Base-by-base conservation (phyloP, 495 filamentous ascomycete species). In the Aspergillus incahuasiensis region DNA sequence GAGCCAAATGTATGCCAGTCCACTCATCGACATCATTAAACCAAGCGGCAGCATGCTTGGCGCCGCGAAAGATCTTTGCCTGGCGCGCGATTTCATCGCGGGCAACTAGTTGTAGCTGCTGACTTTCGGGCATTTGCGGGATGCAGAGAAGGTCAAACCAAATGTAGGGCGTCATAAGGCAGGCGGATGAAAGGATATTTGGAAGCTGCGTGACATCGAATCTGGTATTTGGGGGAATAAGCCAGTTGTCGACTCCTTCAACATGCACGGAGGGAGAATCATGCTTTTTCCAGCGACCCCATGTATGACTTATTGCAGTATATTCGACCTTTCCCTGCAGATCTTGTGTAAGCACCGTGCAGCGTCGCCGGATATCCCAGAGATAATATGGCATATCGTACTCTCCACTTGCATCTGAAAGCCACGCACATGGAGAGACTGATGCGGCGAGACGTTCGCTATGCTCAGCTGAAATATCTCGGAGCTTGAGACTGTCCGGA, bases 81-180 rank as follows among this genome's bases (percentile, higher is more conserved):
- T 45, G 43, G 22, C 19, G 43, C 43, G 43, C 43, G 43, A 45
- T 45, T 45, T 45, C 43, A 25, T 45, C 43, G 11, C 13, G 43
- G 43, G 22, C 43, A 45, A 45, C 13, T 18, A 11, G 43, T 45
- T 45, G 43, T 5, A 45, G 43, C 20, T 45, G 43, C 25, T 45
- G 20, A 45, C 43, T 45, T 6, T 45, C 43, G 43, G 43, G 43
- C 43, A 28, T 24, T 45, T 45, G 43, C 22, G 43, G 43, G 21
- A 45, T 45, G 43, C 43, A 45, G 43, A 45, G 43, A 45, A 45
- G 43, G 43, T 45, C 43, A 45, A 45, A 45, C 43, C 43, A 45
- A 21, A 45, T 18, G 20, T 45, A 45, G 43, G 20, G 43, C 21
- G 43, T 24, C 21, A 15, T 21, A 24, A 45, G 7, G 16, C 43